Base-by-base conservation (phyloP, 139 green algal species). In the Ulvella scutata region DNA sequence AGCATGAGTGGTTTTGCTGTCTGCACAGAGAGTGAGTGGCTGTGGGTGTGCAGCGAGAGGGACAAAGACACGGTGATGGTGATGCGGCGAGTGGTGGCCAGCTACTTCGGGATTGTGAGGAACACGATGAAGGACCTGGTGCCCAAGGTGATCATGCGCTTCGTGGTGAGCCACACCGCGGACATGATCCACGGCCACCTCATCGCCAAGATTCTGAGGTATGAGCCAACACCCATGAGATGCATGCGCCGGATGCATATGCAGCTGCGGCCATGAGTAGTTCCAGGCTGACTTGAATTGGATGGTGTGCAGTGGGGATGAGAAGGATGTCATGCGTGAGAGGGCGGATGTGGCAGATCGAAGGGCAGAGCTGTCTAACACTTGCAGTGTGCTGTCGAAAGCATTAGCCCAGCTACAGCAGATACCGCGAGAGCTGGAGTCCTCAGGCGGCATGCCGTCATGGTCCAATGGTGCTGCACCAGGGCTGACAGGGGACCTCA, bases 61-160 rank as follows among this genome's bases (percentile, higher is more conserved):
- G 62, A 74, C 23, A 43, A 79, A 23, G 51, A 62, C 43, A 72
- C 75, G 74, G 93, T 98, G 67, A 89, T 92, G 59, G 91, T 97
- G 2, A 96, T 93, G 2, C 83, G 91, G 36, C 77, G 90, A 39
- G 83, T 98, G 39, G 87, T 98, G 36, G 82, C 87, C 3, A 90
- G 82, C 61, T 98, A 98, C 84, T 97, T 97, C 61, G 83, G 86
- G 77, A 94, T 98, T 44, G 91, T 96, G 73, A 82, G 87, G 23
- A 84, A 85, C 40, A 97, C 90, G 75, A 80, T 98, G 76, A 73
- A 85, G 3, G 93, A 98, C 81, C 72, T 83, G 7, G 92, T 97
- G 37, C 93, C 93, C 75, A 98, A 98, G 78, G 85, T 85, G 26
- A 84, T 97, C 75, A 97, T 98, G 92, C 87, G 94, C 85, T 97